Evolutionary conservation across 805 yeast genomes (phyloP), one percentile per base, ranked within the genome.

Genomic region (Candida boleticola): DNA sequence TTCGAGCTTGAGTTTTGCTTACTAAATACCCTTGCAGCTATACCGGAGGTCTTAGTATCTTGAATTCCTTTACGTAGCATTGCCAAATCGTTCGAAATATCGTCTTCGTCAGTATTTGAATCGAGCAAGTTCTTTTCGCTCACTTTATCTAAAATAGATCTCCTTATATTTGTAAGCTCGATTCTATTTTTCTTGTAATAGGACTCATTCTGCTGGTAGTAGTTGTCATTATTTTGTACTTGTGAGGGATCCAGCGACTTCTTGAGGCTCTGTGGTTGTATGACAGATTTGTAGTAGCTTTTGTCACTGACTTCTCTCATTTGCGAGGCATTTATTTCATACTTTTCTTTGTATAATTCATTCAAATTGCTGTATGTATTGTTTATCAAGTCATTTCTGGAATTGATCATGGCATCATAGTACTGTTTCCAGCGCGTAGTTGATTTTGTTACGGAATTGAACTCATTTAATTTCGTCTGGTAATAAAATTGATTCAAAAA

Each of bases 351-450:
- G 38, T 65, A 47, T 14, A 69, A 47, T 9, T 56, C 46, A 34
- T 49, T 46, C 21, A 69, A 55, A 34, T 66, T 59, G 17, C 49
- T 49, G 22, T 55, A 44, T 4, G 67, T 58, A 21, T 60, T 48
- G 26, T 51, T 41, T 11, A 63, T 50, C 25, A 65, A 46, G 31
- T 59, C 43, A 17, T 58, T 51, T 43, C 61, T 63, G 21, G 52
- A 45, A 5, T 51, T 47, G 14, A 54, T 35, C 37, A 67, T 49
- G 19, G 60, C 51, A 17, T 44, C 48, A 29, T 55, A 51, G 49
- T 58, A 68, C 36, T 58, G 63, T 32, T 63, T 53, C 74, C 74
- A 70, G n/a, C 64, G 43, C 3, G 64, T 57, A 3, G 44, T 44
- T 18, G 58, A 50, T 32, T 64, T 55, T 6, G 58, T 57, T 18